A percentile compares a stretch with the other conserved stretches of the same genome.
Evolutionary conservation across 805 yeast genomes (phyloP).

Genomic region (Candida coleopterorum): DNA sequence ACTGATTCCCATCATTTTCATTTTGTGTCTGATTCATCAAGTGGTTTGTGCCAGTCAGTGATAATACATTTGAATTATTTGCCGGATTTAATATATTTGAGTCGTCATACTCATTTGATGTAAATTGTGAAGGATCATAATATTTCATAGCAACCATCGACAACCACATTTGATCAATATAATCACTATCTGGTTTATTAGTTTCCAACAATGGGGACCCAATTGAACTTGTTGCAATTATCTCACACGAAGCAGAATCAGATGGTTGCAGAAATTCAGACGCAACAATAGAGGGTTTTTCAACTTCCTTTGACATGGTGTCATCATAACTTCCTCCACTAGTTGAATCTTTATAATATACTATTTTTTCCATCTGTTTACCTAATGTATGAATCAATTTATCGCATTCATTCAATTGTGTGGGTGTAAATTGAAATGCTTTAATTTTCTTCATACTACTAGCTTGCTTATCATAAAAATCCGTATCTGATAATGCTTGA

Average conservation of each 20-base stretch:
- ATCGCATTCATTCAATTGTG: slow-evolving; percentile 10
- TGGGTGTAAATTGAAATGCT: slow-evolving; percentile 14
- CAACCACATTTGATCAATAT: slow-evolving; percentile 26
- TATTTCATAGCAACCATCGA: slow-evolving; percentile 22
- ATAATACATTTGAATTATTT: background rate
- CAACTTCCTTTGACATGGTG: background rate
- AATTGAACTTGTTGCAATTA: slow-evolving; percentile 2
- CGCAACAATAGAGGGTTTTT: background rate
- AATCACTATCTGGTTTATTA: slow-evolving; percentile 6
- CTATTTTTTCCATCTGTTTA: slow-evolving; percentile 3
- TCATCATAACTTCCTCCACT: background rate
- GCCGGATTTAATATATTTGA: background rate
- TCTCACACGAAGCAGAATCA: background rate
- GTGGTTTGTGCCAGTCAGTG: background rate
- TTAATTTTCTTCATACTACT: slow-evolving; percentile 6
- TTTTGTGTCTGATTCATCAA: background rate
- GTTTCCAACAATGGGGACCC: slow-evolving; percentile 3
- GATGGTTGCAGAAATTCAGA: background rate
- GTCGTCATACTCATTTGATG: background rate
- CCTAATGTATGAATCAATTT: slow-evolving; percentile 3
- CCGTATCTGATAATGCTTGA: slow-evolving; percentile 10
- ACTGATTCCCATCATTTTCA: background rate
- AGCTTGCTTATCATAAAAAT: slow-evolving; percentile 5
- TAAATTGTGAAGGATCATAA: slow-evolving; percentile 4
- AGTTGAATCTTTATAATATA: slow-evolving; percentile 8